Percentiles rank a stretch among this genome's conserved stretches.
phyloP scores from a whole-genome alignment of 1,139 yeast genomes.

The Saccharomyces hybrid region DNA sequence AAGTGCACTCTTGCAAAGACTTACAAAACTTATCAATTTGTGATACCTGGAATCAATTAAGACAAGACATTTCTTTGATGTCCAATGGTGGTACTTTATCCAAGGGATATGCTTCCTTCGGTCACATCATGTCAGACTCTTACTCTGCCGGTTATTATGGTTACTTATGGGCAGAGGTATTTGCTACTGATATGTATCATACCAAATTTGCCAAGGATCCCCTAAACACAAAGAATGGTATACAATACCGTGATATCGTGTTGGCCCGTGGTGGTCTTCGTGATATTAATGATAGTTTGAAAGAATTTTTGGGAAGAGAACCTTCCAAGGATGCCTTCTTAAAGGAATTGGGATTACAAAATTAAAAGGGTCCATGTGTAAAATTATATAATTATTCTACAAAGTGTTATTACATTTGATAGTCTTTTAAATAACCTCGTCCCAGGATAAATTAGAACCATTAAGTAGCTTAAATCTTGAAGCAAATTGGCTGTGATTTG shows the following conservation, averaged over 20 bases:
- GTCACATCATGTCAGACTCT: conserved; percentile 71
- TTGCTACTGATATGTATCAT: conserved; percentile 76
- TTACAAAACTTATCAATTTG: conserved; percentile 41
- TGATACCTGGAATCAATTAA: conserved; percentile 54
- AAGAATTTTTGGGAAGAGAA: conserved; percentile 64
- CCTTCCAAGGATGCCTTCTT: conserved; percentile 69
- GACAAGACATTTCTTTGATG: conserved; percentile 51
- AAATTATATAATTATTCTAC: background rate
- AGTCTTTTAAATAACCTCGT: background rate
- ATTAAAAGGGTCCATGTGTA: background rate
- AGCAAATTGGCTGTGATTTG: background rate
- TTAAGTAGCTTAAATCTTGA: background rate
- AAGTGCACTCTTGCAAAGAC: conserved; percentile 48
- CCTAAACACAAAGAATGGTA: conserved; percentile 53
- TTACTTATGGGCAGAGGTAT: conserved; percentile 76
- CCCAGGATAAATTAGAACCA: background rate
- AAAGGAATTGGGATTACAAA: conserved; percentile 44
- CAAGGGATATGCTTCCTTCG: conserved; percentile 69
- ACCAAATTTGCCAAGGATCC: conserved; percentile 64
- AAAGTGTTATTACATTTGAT: background rate
- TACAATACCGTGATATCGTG: conserved; percentile 60
- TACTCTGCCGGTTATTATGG: conserved; percentile 85
- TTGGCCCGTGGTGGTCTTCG: conserved; percentile 65
- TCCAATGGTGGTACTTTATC: conserved; percentile 48
- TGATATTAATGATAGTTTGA: conserved; percentile 58